Evolutionary conservation across 2,329 filamentous ascomycete genomes (phyloP), one percentile per base, ranked within the genome.

Genomic region (Talaromyces sp.): DNA sequence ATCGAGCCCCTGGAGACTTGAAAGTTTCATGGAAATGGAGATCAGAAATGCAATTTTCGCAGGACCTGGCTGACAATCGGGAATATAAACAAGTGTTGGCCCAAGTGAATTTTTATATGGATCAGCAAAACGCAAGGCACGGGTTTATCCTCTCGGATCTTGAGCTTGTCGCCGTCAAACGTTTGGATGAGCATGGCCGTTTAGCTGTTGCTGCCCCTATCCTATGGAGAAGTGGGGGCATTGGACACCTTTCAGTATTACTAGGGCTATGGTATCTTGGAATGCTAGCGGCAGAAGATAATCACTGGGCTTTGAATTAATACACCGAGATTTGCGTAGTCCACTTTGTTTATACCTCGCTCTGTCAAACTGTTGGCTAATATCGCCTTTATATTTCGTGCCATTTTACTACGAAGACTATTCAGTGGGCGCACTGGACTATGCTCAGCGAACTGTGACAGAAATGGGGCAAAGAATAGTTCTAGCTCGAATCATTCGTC

Each of bases 61-160:
- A 54, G 14, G 24, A 46, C 36, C 2, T 29, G 11, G 13, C 10
- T 11, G 19, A 46, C 9, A 49, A 54, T 16, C n/a, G 20, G 19
- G 49, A 56, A 16, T 61, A 57, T 33, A 49, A 49, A 19, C 54
- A 54, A 22, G 51, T 50, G 11, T 44, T 62, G n/a, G 43, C 55
- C 5, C 53, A 55, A 35, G 53, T 62, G 20, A 55, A 56, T 22
- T 60, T 56, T 33, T 58, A 60, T 33, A 58, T 58, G 57, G 42
- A 51, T 24, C 51, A 54, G 44, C 37, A 58, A 32, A 32, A 33
- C 20, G 43, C 57, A 8, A 32, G 50, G 30, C 33, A 56, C 41
- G 49, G 59, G 5, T 60, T 56, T 51, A 43, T 60, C 9, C 45
- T 60, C 24, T 44, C 54, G 8, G 36, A 57, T 33, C 9, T 14